Evolutionary conservation across 768 basidiomycete genomes (phyloP).

Genomic region (Psilocybe sp.): DNA sequence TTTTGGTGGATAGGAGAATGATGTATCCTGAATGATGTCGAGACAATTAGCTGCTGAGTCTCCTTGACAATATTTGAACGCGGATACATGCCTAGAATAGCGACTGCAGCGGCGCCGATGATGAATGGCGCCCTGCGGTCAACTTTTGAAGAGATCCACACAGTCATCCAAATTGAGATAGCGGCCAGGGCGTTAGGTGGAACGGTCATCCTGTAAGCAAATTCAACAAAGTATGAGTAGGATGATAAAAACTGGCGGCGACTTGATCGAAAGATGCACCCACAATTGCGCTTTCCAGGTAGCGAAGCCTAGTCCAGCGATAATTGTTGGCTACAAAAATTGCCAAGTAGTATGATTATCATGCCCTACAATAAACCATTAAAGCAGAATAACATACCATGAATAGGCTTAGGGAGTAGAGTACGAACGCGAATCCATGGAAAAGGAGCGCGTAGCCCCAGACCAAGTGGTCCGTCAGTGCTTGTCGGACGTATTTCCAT

Average conservation of each 20-base stretch:
- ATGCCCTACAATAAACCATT: background rate
- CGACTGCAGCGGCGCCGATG: slow-evolving; percentile 43
- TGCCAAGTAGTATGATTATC: background rate
- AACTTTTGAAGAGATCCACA: slow-evolving; percentile 47
- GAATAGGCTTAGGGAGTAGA: slow-evolving; percentile 59
- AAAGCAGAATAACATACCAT: slow-evolving; percentile 30
- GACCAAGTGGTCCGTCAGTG: slow-evolving; percentile 54
- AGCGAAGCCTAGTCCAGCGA: slow-evolving; percentile 52
- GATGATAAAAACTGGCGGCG: background rate
- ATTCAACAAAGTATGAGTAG: background rate
- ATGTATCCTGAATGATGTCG: slow-evolving; percentile 44
- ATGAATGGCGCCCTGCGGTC: slow-evolving; percentile 52
- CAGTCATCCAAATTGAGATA: slow-evolving; percentile 45
- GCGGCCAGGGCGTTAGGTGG: slow-evolving; percentile 55
- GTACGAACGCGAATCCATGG: slow-evolving; percentile 58
- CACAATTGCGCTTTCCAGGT: slow-evolving; percentile 63
- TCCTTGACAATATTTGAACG: background rate
- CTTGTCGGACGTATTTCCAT: slow-evolving; percentile 56
- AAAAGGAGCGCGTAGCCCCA: slow-evolving; percentile 61
- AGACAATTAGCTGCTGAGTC: background rate
- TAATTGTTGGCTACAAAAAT: slow-evolving; percentile 52
- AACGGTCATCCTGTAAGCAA: slow-evolving; percentile 45
- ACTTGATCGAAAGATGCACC: slow-evolving; percentile 8
- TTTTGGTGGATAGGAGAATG: slow-evolving; percentile 45
- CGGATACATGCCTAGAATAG: slow-evolving; percentile 43